Conservation (phyloP, 441 rosid species). For the Capsella rubella region DNA sequence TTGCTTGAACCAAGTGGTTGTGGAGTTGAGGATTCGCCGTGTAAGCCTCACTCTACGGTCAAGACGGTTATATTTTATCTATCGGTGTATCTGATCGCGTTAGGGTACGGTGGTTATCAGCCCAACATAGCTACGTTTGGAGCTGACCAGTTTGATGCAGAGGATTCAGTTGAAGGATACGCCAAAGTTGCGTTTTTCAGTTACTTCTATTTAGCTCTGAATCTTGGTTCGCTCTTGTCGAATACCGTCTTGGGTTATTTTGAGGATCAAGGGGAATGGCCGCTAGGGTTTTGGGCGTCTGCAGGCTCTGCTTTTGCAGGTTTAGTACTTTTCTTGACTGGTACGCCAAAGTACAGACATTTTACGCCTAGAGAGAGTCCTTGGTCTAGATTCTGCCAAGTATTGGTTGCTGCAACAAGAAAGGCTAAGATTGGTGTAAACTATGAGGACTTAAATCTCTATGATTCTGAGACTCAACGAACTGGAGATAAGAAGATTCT, state of each 20-base stretch:
- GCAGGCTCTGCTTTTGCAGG: conserved; percentile 67
- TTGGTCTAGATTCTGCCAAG: conserved; percentile 66
- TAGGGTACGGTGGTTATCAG: conserved; percentile 83
- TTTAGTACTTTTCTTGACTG: conserved; percentile 57
- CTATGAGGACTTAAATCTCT: conserved; percentile 49
- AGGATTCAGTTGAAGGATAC: conserved; percentile 67
- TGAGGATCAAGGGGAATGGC: conserved; percentile 71
- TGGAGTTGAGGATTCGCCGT: conserved; percentile 58
- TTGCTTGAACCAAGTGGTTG: conserved; percentile 65
- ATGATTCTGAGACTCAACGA: conserved; percentile 43
- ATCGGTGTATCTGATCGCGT: conserved; percentile 65
- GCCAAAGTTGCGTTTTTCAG: conserved; percentile 76
- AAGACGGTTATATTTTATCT: conserved; percentile 59
- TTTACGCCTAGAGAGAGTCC: conserved; percentile 70
- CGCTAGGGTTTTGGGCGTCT: conserved; percentile 71
- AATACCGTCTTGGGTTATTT: conserved; percentile 71
- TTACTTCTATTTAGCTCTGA: conserved; percentile 72
- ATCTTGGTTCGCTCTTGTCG: conserved; percentile 77
- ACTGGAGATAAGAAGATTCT: conserved; percentile 58
- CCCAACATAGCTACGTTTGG: conserved; percentile 67
- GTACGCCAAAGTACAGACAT: conserved; percentile 66
- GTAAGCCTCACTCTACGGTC: conserved; percentile 59
- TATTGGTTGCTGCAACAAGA: conserved; percentile 61
- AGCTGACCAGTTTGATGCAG: conserved; percentile 74
- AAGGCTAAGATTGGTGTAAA: conserved; percentile 51